Conservation (phyloP, 2,329 filamentous ascomycete species). For the Tetracladium maxilliforme region DNA sequence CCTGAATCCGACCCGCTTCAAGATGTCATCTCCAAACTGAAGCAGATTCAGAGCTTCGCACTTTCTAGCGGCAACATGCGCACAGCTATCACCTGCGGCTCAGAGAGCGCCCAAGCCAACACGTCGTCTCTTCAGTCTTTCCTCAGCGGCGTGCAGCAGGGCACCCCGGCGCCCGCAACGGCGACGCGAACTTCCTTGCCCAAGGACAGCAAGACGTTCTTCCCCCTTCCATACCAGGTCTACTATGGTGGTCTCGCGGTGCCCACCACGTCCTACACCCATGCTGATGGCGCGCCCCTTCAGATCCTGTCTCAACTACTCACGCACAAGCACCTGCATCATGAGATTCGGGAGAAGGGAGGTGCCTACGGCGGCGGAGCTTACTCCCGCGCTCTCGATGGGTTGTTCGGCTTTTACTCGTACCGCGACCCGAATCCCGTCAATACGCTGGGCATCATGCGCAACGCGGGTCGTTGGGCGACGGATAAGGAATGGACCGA, state of each 20-base stretch:
- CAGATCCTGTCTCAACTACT: conserved; percentile 83
- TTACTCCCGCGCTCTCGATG: conserved; percentile 64
- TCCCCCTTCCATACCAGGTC: conserved; percentile 90
- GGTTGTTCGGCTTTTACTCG: conserved; percentile 86
- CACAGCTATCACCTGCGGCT: conserved; percentile 73
- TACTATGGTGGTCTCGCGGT: conserved; percentile 81
- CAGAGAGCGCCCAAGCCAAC: conserved; percentile 57
- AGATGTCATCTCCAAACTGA: conserved; percentile 70
- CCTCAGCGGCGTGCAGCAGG: conserved; percentile 41
- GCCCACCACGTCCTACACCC: conserved; percentile 71
- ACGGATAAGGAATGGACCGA: conserved; percentile 67
- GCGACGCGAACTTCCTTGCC: conserved; percentile 13
- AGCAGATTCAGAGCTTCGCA: conserved; percentile 68
- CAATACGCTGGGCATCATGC: conserved; percentile 78
- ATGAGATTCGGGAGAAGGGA: conserved; percentile 94
- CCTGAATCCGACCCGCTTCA: conserved; percentile 53
- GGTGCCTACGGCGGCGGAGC: conserved; percentile 92
- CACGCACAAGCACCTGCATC: conserved; percentile 92
- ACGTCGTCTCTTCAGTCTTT: conserved; percentile 58
- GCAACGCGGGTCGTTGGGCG: conserved; percentile 70
- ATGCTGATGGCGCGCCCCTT: conserved; percentile 60
- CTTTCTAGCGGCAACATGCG: conserved; percentile 56
- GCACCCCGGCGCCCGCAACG: conserved; percentile 20
- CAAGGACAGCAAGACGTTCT: conserved; percentile 62
- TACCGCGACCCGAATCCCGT: conserved; percentile 93